These are phyloP conservation scores for Quercus parvula DNA, from an alignment of 306 rosid species.

Conservation along the genomic window DNA sequence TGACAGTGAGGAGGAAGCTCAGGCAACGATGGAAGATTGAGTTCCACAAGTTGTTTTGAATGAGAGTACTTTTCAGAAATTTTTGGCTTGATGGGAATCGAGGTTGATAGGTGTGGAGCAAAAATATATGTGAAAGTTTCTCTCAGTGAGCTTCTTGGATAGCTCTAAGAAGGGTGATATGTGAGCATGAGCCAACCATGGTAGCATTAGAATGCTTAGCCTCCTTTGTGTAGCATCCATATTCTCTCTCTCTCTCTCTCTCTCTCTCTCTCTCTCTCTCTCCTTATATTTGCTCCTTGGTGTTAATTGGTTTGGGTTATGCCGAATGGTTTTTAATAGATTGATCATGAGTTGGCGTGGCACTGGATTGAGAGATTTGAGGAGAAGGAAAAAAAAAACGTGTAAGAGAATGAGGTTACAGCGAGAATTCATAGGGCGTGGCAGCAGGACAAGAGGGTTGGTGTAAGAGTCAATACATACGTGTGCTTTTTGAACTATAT, in stretches of 20 bases:
- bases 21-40: constrained; percentile 20
- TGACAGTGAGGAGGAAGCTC: constrained; percentile 26
- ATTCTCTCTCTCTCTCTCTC: background rate
- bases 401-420: no score
- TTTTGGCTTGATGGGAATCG: constrained; percentile 7
- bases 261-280: background rate
- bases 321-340: background rate
- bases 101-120: constrained; percentile 28
- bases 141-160: constrained; percentile 15
- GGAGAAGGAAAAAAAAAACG: no score
- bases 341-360: no score
- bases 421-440: no score
- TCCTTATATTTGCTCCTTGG: no score
- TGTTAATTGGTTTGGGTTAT: background rate
- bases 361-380: no score
- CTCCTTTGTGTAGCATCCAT: background rate
- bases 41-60: constrained; percentile 12
- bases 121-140: constrained; percentile 16
- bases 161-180: constrained; percentile 36
- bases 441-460: no score
- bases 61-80: background rate
- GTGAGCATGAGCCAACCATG: background rate
- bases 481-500: no score
- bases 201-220: constrained; percentile 17
- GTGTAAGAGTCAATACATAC: no score